phyloP scores from a whole-genome alignment of 83 land plant species.

The Diphasiastrum complanatum region DNA sequence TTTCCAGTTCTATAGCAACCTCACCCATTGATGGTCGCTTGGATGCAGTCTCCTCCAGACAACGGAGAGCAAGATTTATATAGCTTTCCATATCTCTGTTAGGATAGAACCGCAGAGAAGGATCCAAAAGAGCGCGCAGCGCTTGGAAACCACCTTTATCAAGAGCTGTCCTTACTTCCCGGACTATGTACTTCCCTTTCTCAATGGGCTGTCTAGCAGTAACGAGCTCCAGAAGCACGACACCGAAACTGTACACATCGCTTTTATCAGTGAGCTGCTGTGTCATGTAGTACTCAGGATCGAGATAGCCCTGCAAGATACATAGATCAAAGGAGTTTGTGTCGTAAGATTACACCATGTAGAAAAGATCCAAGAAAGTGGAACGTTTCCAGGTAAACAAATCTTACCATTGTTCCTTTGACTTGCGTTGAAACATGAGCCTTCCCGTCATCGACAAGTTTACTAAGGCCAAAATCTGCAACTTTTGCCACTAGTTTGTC shows the following conservation, averaged over 20 bases:
- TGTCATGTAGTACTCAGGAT: slow-evolving; percentile 88
- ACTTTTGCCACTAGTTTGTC: slow-evolving; percentile 68
- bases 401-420: slow-evolving; percentile 56
- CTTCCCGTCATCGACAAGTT: slow-evolving; percentile 40
- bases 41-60: slow-evolving; percentile 57
- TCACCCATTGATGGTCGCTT: slow-evolving; percentile 73
- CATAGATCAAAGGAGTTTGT: too few relatives aligned
- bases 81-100: slow-evolving; percentile 39
- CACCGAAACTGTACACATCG: slow-evolving; percentile 89
- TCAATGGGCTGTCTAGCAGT: slow-evolving; percentile 58
- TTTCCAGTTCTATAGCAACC: slow-evolving; percentile 64
- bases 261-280: slow-evolving; percentile 81
- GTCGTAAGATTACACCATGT: too few relatives aligned
- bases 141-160: slow-evolving; percentile 25
- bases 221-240: slow-evolving; percentile 74
- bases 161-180: slow-evolving; percentile 52
- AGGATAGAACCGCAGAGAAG: slow-evolving; percentile 26
- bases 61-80: slow-evolving; percentile 56
- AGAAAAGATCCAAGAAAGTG: too few relatives aligned
- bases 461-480: slow-evolving; percentile 81
- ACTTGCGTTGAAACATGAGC: slow-evolving; percentile 71
- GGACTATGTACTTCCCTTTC: slow-evolving; percentile 65
- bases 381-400: too few relatives aligned
- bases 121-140: slow-evolving; percentile 51
- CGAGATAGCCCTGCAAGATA: slow-evolving; percentile 63